Base-by-base conservation (phyloP, 805 yeast species). In the Zygosaccharomyces siamensis region DNA sequence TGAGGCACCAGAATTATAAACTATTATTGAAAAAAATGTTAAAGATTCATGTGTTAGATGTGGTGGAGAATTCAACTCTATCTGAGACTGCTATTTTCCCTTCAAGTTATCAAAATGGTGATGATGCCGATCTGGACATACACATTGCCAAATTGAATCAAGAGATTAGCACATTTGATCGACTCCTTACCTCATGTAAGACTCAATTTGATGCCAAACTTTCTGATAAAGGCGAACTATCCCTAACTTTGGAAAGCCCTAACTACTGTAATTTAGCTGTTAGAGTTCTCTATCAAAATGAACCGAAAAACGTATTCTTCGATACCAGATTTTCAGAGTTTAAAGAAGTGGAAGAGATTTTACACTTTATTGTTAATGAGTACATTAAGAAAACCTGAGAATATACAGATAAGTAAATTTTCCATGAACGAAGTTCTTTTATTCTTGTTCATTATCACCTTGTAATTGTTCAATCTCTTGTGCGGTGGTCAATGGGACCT, bases 291-390 rank as follows among this genome's bases (percentile, higher is more conserved):
- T 66, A 58, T 38, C 33, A 30, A n/a, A 48, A 52, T 7, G 36
- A 26, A 7, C 21, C 46, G 2, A 24, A 45, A 11, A 43, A 43
- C 18, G 51, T 42, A 11, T 33, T 49, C 11, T 64, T 63, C 39
- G 58, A 64, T 35, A 55, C 68, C 11, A 52, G 53, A 12, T 66
- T 66, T 50, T 51, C 66, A 1, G 68, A 66, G 37, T 64, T 66
- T 40, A 64, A 63, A 45, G 69, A 64, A 43, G 48, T 64, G 14
- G 70, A 66, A 49, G 70, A 66, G 32, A 65, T 65, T 37, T 49
- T 65, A 40, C 64, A 62, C 51, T 66, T 65, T 44, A 57, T 66
- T 23, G 58, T 64, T 10, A 53, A 50, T 40, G 69, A 64, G 45
- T 63, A 59, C 43, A 49, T 59, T 32, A 50, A 58, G 38, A 45